Evolutionary conservation across 768 basidiomycete species (phyloP).

Genomic region (Suillus lakei): DNA sequence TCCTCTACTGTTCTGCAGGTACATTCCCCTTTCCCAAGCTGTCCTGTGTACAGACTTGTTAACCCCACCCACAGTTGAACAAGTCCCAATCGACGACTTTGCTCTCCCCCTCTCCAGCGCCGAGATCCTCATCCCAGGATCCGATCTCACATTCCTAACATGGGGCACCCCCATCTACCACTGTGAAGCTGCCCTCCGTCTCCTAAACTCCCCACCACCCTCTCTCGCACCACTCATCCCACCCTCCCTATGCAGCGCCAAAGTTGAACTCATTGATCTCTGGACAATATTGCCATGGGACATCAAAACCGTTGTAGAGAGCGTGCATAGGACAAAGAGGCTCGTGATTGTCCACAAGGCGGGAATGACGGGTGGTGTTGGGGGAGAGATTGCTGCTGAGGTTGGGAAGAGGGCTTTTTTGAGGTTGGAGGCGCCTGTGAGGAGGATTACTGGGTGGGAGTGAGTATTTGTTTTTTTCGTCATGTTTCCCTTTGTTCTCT

Average conservation of each 20-base stretch:
- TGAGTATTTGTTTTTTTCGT: slow-evolving; percentile 56
- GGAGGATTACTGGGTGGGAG: slow-evolving; percentile 93
- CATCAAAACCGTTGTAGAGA: slow-evolving; percentile 76
- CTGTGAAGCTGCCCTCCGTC: slow-evolving; percentile 81
- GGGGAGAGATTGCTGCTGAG: slow-evolving; percentile 90
- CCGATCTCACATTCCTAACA: slow-evolving; percentile 86
- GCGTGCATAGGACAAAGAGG: slow-evolving; percentile 83
- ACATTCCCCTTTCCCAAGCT: slow-evolving; percentile 5
- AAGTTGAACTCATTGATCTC: slow-evolving; percentile 89
- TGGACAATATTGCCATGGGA: slow-evolving; percentile 92
- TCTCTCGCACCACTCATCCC: slow-evolving; percentile 71
- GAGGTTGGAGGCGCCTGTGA: slow-evolving; percentile 86
- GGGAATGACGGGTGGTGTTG: slow-evolving; percentile 84
- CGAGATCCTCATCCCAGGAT: slow-evolving; percentile 73
- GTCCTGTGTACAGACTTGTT: slow-evolving; percentile 4
- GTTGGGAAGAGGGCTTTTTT: slow-evolving; percentile 85
- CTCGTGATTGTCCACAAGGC: slow-evolving; percentile 94
- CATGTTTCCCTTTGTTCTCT: slow-evolving; percentile 8
- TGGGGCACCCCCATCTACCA: slow-evolving; percentile 96
- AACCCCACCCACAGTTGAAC: slow-evolving; percentile 62
- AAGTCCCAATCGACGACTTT: slow-evolving; percentile 90
- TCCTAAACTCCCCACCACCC: slow-evolving; percentile 70
- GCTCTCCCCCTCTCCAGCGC: slow-evolving; percentile 82
- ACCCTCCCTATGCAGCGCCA: slow-evolving; percentile 62
- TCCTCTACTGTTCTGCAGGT: slow-evolving; percentile 91